These are phyloP conservation scores for Aspergillus leporis DNA, from an alignment of 495 filamentous ascomycete species.

Conservation along the genomic window DNA sequence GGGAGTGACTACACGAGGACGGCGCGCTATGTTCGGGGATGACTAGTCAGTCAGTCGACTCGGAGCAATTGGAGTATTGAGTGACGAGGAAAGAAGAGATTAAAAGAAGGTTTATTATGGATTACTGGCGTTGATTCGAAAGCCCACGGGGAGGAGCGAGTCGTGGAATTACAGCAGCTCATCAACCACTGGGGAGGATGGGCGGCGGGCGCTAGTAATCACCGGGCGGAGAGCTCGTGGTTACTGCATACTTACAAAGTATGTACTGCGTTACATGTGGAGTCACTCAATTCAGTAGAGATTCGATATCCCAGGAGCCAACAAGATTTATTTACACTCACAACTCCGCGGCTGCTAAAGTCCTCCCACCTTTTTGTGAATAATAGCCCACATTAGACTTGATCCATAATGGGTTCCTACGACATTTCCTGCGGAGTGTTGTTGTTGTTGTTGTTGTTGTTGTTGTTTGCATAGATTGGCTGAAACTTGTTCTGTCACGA, in stretches of 20 bases:
- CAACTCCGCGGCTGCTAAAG: neutral
- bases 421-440: neutral
- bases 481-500: conserved; percentile 10
- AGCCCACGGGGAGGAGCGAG: conserved; percentile 2
- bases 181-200: conserved; percentile 26
- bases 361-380: too few relatives aligned
- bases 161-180: conserved; percentile 25
- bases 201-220: conserved; percentile 26
- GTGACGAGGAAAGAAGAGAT: neutral
- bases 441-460: neutral
- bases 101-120: neutral
- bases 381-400: too few relatives aligned
- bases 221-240: conserved; percentile 4
- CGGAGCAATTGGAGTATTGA: neutral
- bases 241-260: conserved; percentile 2
- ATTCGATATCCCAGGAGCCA: neutral
- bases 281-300: neutral
- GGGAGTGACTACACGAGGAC: conserved; percentile 19
- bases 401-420: neutral
- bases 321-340: neutral
- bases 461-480: neutral
- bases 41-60: conserved; percentile 4
- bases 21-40: conserved; percentile 19
- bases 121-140: neutral
- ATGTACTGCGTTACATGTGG: conserved; percentile 1